Evolutionary conservation across 768 basidiomycete genomes (phyloP), one percentile per base, ranked within the genome.

Genomic region (Boletus vermiculosoides): DNA sequence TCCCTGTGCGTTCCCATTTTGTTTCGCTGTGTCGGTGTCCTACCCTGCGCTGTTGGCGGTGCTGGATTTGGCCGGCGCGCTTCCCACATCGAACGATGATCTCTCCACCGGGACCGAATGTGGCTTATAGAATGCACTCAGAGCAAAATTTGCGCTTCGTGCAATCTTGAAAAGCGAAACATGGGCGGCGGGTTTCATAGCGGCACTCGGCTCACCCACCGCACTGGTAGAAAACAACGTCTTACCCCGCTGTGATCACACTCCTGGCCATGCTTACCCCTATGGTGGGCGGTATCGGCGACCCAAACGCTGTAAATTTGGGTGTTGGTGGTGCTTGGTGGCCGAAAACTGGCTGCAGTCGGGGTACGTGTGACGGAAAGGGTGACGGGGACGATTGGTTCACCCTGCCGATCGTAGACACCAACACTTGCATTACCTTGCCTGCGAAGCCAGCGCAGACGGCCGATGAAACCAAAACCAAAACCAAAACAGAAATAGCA

Each of bases 121-220:
- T 25, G 25, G 25, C 25, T 25, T 25, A 25, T 25, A 25, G 25
- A 25, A 25, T 25, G 25, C 88, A 59, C 89, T 90, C 23, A 75
- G 77, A 11, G 79, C 77, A 33, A 74, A 75, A 48, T 78, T 79
- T 1, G 87, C 85, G 25, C 77, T 78, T n/a, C 77, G 75, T 2
- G 64, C 51, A 2, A 78, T 77, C 7, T 77, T 75, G 54, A 85
- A 83, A 2, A 76, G 56, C 16, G 67, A 67, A 51, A 69, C 39
- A 66, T 48, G 56, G 2, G 59, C 30, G n/a, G 42, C 25, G 11
- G 52, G 37, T 50, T 61, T 62, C 47, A 25, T 31, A 18, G 34
- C 8, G 7, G 42, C 39, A 44, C 58, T 56, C 7, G 51, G 25
- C 18, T 37, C 57, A 25, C 57, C 31, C 1, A 8, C 28, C 18